These are phyloP conservation scores for Magnaporthiopsis poae DNA, from an alignment of 2,329 filamentous ascomycete species.

Conservation along the genomic window DNA sequence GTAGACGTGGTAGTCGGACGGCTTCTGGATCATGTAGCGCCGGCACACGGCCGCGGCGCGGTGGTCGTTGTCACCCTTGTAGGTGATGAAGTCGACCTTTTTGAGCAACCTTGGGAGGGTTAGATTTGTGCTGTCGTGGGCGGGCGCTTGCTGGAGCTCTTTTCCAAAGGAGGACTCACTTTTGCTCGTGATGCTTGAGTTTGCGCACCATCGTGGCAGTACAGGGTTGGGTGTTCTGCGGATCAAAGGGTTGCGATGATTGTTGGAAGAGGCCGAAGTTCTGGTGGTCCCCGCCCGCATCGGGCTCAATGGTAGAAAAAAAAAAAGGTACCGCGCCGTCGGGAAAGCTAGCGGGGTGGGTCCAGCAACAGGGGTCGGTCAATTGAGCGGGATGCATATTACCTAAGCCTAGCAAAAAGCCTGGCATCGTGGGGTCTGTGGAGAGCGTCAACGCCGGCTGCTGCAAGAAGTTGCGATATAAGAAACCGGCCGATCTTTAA, in stretches of 20 bases:
- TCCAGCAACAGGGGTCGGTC: neutral
- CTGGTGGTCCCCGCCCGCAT: too few species aligned
- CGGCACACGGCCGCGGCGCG: slow-evolving; percentile 64
- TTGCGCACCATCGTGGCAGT: slow-evolving; percentile 70
- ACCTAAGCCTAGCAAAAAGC: slow-evolving; percentile 2
- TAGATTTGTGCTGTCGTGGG: slow-evolving; percentile 1
- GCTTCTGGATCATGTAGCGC: slow-evolving; percentile 84
- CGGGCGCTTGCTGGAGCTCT: neutral
- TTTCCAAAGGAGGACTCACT: slow-evolving; percentile 40
- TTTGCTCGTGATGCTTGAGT: slow-evolving; percentile 93
- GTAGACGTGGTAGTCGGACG: slow-evolving; percentile 68
- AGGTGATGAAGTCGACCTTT: slow-evolving; percentile 83
- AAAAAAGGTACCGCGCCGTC: neutral
- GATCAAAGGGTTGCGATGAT: neutral
- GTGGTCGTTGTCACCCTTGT: slow-evolving; percentile 80
- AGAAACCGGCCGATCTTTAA: too few species aligned
- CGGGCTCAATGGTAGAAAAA: too few species aligned
- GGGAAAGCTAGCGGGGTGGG: neutral
- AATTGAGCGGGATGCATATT: neutral
- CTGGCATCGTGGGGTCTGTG: neutral
- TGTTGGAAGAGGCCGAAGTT: too few species aligned
- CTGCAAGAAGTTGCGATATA: neutral
- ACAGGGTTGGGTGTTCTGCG: neutral
- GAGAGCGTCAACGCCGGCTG: neutral
- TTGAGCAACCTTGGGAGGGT: slow-evolving; percentile 8